Conservation (phyloP, 139 green algal species). For the Chlamydomonas applanata region DNA sequence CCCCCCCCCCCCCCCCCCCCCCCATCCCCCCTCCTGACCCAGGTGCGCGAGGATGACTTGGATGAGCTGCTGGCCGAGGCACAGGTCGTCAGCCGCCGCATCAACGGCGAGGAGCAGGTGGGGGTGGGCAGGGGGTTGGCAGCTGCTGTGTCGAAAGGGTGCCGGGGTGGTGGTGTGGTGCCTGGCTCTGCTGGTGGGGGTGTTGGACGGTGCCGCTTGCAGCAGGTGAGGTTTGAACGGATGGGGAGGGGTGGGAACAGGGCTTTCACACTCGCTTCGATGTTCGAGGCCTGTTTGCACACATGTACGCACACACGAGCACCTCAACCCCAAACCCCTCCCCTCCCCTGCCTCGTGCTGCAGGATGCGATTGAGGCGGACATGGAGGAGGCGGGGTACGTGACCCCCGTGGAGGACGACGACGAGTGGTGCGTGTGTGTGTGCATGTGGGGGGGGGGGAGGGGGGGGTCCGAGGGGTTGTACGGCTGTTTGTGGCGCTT, state of each 20-base stretch:
- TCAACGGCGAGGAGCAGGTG: constrained; percentile 8
- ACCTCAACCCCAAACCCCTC: background rate
- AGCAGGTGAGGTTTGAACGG: no score
- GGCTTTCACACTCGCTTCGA: no score
- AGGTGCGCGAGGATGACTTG: constrained; percentile 4
- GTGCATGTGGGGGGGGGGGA: no score
- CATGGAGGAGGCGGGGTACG: background rate
- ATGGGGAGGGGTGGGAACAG: no score
- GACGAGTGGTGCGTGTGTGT: background rate
- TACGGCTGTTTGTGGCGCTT: background rate
- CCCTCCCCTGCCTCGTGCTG: background rate
- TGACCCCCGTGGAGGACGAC: background rate
- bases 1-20: no score
- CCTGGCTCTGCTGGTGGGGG: no score
- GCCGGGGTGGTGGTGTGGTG: no score
- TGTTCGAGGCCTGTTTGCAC: background rate
- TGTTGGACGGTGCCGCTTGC: no score
- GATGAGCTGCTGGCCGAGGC: constrained; percentile 15
- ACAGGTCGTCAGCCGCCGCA: constrained; percentile 9
- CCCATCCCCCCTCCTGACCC: background rate
- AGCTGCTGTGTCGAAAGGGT: no score
- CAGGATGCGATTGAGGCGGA: constrained; percentile 2
- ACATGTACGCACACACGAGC: background rate
- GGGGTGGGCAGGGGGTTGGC: no score
- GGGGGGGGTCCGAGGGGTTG: background rate